A percentile compares a stretch with the other conserved stretches of the same genome.
These are phyloP conservation scores for Phytophthora colocasiae DNA, from an alignment of 352 stramenopile genomes.

Conservation along the genomic window DNA sequence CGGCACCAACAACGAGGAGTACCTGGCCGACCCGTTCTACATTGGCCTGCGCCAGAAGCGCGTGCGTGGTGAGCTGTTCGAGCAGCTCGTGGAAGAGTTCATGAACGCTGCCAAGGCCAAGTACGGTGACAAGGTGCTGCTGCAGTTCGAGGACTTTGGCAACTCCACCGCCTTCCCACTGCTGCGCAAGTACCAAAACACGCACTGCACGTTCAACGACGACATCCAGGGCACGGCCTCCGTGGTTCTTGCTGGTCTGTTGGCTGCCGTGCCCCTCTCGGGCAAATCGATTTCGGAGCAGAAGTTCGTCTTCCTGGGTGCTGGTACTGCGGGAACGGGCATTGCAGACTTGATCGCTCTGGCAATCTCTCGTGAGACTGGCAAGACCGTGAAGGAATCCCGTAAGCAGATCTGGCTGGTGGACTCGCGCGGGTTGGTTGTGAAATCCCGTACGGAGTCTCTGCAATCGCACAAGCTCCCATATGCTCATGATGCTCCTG, in stretches of 20 bases:
- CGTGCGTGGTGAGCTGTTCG: constrained; percentile 90
- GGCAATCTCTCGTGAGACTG: constrained; percentile 90
- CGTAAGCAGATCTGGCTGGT: constrained; percentile 93
- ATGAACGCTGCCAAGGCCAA: constrained; percentile 93
- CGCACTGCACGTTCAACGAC: constrained; percentile 95
- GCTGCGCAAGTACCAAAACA: constrained; percentile 86
- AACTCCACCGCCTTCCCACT: constrained; percentile 89
- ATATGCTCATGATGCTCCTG: constrained; percentile 84
- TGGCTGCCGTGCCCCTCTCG: constrained; percentile 75
- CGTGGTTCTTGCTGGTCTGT: constrained; percentile 79
- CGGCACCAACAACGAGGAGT: constrained; percentile 95
- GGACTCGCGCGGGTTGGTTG: constrained; percentile 92
- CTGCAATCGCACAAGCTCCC: constrained; percentile 91
- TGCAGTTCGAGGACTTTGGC: constrained; percentile 91
- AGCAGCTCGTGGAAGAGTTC: constrained; percentile 97
- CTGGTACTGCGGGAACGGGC: constrained; percentile 94
- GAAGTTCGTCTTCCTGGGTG: constrained; percentile 95
- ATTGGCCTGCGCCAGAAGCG: constrained; percentile 93
- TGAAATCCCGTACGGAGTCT: constrained; percentile 70
- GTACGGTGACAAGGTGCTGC: constrained; percentile 85
- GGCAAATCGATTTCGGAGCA: constrained; percentile 90
- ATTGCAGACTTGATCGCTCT: constrained; percentile 94
- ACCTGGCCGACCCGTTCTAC: constrained; percentile 95
- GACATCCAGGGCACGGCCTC: constrained; percentile 95
- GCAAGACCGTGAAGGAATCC: constrained; percentile 88